phyloP scores from a whole-genome alignment of 2,329 filamentous ascomycete genomes.

The Colletotrichum tropicale region DNA sequence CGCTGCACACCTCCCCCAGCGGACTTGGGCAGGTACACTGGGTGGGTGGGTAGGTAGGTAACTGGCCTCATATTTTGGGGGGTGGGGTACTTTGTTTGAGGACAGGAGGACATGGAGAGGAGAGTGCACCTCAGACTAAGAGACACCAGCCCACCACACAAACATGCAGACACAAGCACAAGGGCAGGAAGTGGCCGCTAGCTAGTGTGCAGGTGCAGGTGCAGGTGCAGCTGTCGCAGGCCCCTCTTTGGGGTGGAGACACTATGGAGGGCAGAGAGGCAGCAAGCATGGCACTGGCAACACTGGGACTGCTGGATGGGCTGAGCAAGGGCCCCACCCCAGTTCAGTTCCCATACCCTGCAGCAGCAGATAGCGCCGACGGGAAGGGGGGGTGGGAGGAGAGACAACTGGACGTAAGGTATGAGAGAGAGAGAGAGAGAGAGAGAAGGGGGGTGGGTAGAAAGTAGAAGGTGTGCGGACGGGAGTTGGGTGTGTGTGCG shows the following conservation, averaged over 20 bases:
- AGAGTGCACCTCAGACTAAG: not conserved
- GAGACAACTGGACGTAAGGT: no score
- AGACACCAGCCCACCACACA: not conserved
- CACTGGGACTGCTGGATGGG: slow-evolving; percentile 11
- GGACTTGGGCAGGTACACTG: not conserved
- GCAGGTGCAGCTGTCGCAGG: not conserved
- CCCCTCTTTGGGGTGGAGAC: slow-evolving; percentile 1
- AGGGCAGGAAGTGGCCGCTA: slow-evolving; percentile 15
- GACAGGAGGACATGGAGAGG: not conserved
- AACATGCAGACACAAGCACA: slow-evolving; percentile 10
- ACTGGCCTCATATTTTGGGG: not conserved
- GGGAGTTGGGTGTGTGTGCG: not conserved
- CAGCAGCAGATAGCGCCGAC: slow-evolving; percentile 18
- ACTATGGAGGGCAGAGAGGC: slow-evolving; percentile 1
- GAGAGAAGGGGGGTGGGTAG: not conserved
- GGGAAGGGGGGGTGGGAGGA: not conserved
- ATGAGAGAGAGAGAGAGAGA: no score
- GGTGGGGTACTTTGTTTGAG: not conserved
- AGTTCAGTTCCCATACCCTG: slow-evolving; percentile 16
- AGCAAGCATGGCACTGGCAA: slow-evolving; percentile 13
- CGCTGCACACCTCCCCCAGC: not conserved
- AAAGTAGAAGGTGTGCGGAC: not conserved
- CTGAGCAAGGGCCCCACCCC: slow-evolving; percentile 17
- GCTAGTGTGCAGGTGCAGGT: slow-evolving; percentile 2
- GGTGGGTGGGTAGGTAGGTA: not conserved